Conservation (phyloP, 345 rosid species). For the Aquilaria malaccensis region DNA sequence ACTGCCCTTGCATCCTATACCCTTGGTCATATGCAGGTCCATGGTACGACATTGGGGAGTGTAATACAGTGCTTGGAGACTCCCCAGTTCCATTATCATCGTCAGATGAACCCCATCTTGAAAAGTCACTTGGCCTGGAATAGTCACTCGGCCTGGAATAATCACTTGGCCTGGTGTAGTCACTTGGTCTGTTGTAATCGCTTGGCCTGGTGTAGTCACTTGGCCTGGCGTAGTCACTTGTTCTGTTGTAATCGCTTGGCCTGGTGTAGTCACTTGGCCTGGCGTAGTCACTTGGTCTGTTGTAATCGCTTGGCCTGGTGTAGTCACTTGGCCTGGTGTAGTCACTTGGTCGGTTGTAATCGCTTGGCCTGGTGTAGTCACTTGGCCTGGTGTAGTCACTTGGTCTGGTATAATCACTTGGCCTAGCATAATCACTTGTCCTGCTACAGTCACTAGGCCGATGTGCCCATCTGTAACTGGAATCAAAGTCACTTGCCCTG, state of each 20-base stretch:
- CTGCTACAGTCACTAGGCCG: conserved; percentile 78
- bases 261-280: conserved; percentile 85
- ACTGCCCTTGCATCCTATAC: conserved; percentile 53
- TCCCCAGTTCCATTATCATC: conserved; percentile 90
- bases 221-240: conserved; percentile 32
- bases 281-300: conserved; percentile 66
- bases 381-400: conserved; percentile 36
- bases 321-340: conserved; percentile 86
- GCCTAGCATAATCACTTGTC: conserved; percentile 83
- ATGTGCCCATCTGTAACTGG: conserved; percentile 17
- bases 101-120: conserved; percentile 91
- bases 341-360: conserved; percentile 81
- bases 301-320: conserved; percentile 44
- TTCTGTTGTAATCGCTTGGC: conserved; percentile 83
- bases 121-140: conserved; percentile 86
- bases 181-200: conserved; percentile 87
- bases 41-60: conserved; percentile 62
- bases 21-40: conserved; percentile 61
- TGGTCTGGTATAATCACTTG: conserved; percentile 81
- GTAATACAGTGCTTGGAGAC: conserved; percentile 74
- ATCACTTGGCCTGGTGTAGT: conserved; percentile 80
- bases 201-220: conserved; percentile 58
- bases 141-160: conserved; percentile 80
- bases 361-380: conserved; percentile 53
- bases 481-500: conserved; percentile 35